These are phyloP conservation scores for Boechera retrofracta DNA, from an alignment of 345 rosid species.

Conservation along the genomic window DNA sequence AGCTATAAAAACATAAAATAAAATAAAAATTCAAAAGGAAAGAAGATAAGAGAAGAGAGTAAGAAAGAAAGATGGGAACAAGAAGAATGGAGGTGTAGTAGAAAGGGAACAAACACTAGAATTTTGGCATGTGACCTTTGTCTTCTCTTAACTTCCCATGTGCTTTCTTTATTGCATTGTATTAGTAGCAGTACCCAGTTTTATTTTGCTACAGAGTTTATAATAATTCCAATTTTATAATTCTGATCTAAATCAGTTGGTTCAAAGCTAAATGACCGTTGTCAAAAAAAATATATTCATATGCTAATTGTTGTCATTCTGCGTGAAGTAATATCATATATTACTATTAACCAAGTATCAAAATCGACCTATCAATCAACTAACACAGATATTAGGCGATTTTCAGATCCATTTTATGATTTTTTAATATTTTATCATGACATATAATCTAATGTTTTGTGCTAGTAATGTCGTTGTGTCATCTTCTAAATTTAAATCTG, in stretches of 20 bases:
- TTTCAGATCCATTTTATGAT: not conserved
- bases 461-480: not conserved
- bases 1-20: not conserved
- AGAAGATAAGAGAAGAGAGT: slow-evolving; percentile 41
- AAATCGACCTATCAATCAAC: not conserved
- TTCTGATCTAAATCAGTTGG: not conserved
- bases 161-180: slow-evolving; percentile 43
- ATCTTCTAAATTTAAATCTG: not conserved
- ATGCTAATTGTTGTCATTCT: no score
- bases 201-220: slow-evolving; percentile 15
- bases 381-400: not conserved
- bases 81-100: slow-evolving; percentile 28
- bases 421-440: no score
- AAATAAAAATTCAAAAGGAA: not conserved
- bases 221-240: slow-evolving; percentile 1
- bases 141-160: slow-evolving; percentile 46
- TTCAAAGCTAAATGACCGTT: slow-evolving; percentile 26
- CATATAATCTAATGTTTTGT: no score
- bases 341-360: not conserved
- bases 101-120: slow-evolving; percentile 41
- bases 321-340: no score
- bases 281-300: no score
- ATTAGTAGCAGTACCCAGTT: not conserved
- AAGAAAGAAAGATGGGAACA: slow-evolving; percentile 38
- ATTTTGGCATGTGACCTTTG: slow-evolving; percentile 48